Base-by-base conservation (phyloP, 345 rosid species). In the Moringa oleifera region DNA sequence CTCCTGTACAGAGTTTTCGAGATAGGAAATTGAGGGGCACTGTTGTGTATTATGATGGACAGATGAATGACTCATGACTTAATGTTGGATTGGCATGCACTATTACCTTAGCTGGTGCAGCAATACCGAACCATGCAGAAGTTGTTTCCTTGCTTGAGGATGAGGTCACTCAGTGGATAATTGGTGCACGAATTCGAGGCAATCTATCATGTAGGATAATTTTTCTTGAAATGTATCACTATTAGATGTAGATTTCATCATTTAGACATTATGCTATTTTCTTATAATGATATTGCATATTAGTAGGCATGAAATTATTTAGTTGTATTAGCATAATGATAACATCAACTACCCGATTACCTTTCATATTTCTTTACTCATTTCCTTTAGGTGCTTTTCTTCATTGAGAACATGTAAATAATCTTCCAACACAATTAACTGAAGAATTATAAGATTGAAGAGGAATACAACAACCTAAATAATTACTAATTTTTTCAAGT, bases 1-100 rank as follows among this genome's bases (percentile, higher is more conserved):
- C 97, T 68, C 98, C 90, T 62, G 96, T 90, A 19, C 86, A 63
- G 83, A 83, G 73, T 68, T 94, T 86, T 24, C 79, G 85, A 28
- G 81, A 78, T 63, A 81, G 70, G 73, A 87, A 25, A 66, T 71
- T 93, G 73, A 88, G 69, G 81, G 98, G 98, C 8, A 82, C 97
- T 0, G 97, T 93, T 72, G 98, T 93, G 41, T 93, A 93, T 69
- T 93, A 93, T 60, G 98, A 93, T 52, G 98, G 98, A n/a, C 98
- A 93, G 73, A 93, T 93, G 98, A 93, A 93, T 81, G 98, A 93
- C 68, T 86, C 98, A 2, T 85, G 97, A 56, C 53, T 93, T 47
- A 93, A 93, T 68, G 90, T 93, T 57, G 90, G 86, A 64, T 74
- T 93, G 71, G 98, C 97, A 17, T 82, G 88, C 64, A 88, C 91